Base-by-base conservation (phyloP, 148 eudicot species). In the Rhododendron vialii region DNA sequence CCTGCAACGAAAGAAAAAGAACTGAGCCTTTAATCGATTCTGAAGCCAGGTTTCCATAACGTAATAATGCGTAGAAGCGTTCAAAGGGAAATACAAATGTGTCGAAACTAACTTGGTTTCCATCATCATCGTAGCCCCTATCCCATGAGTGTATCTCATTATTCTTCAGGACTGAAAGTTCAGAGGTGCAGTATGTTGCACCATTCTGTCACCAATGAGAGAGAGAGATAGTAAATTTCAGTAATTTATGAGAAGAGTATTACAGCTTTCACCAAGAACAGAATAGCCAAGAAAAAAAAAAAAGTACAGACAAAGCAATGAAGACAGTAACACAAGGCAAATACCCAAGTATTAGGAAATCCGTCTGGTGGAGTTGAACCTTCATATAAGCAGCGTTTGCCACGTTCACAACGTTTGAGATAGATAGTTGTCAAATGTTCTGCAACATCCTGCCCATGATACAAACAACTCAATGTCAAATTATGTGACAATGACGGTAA, bases 331-430 rank as follows among this genome's bases (percentile, higher is more conserved):
- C 47, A 61, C 67, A 51, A 82, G 84, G 36, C 22, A 80, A 82
- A 79, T 91, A 98, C 99, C 99, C 99, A 98, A 50, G 93, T 89
- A 91, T 93, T 95, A 30, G 99, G 98, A 88, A 98, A 98, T 38
- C 98, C 98, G 71, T 91, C 98, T 26, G 96, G 89, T 86, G 98
- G 98, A 9, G 98, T 98, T 87, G 95, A 89, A 82, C 99, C 98
- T 89, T 98, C 98, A 86, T 98, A 98, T 89, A 98, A 90, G 90
- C 98, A 95, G 67, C 93, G 95, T 79, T 94, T 94, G 77, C 99
- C 98, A 81, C 98, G 91, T 53, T 98, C 98, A 90, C 99, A 98
- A 0, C 94, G 94, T 82, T 92, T 94, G 9, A 98, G 94, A 90
- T 92, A 86, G 81, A 98, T 89, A 35, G 96, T 98, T 36, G 99